These are phyloP conservation scores for Teratosphaeria destructans DNA, from an alignment of 2,329 filamentous ascomycete genomes.

Conservation along the genomic window DNA sequence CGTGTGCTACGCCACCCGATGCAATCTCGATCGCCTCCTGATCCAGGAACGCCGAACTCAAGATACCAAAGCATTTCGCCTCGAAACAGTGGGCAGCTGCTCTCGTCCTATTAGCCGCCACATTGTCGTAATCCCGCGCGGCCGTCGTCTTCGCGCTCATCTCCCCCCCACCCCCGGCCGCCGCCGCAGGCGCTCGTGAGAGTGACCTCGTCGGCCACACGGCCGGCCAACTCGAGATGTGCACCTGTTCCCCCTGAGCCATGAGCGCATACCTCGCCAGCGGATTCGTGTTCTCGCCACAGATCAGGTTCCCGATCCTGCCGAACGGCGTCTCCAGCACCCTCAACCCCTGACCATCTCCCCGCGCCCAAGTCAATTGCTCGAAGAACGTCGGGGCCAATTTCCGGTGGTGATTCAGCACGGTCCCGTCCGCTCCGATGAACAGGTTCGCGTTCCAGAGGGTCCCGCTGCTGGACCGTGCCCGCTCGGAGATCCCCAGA, in stretches of 20 bases:
- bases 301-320: constrained; percentile 42
- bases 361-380: constrained; percentile 43
- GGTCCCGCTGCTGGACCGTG: constrained; percentile 33
- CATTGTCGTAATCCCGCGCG: constrained; percentile 40
- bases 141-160: constrained; percentile 13
- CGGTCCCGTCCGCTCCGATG: constrained; percentile 34
- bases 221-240: constrained; percentile 47
- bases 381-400: constrained; percentile 48
- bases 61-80: constrained; percentile 46
- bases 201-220: constrained; percentile 39
- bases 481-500: constrained; percentile 42
- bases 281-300: constrained; percentile 50
- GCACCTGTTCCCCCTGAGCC: constrained; percentile 46
- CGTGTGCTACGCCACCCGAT: constrained; percentile 3
- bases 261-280: constrained; percentile 43
- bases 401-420: constrained; percentile 45
- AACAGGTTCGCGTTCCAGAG: constrained; percentile 45
- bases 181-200: not conserved
- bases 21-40: constrained; percentile 25
- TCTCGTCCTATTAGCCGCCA: constrained; percentile 42
- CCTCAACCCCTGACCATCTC: constrained; percentile 41
- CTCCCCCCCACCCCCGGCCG: not conserved
- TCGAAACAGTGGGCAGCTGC: constrained; percentile 49
- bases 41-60: constrained; percentile 38
- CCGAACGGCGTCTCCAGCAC: constrained; percentile 36